Evolutionary conservation across 805 yeast species (phyloP).

Genomic region (Priceomyces fermenticarens): DNA sequence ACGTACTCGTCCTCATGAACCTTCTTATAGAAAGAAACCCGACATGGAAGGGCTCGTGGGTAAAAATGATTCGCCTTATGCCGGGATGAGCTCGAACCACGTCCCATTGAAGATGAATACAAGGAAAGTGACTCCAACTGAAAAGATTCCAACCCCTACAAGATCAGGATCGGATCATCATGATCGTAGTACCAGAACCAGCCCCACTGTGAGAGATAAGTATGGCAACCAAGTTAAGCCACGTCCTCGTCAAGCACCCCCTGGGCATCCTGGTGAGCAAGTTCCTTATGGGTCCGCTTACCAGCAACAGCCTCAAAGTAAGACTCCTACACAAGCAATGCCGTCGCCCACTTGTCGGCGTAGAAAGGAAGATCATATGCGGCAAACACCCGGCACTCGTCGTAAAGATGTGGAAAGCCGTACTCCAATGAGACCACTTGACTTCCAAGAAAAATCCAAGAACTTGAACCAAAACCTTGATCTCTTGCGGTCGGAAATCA

Average conservation of each 20-base stretch:
- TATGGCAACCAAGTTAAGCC: conserved; percentile 1
- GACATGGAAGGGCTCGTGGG: conserved; percentile 1
- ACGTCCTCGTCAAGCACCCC: conserved; percentile 5
- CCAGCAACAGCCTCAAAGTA: not conserved
- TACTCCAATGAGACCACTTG: not conserved
- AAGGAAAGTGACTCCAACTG: not conserved
- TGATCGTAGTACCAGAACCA: no score
- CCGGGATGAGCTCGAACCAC: conserved; percentile 11
- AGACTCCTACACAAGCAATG: no score
- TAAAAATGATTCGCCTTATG: conserved; percentile 21
- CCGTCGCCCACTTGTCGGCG: no score
- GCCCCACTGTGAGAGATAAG: no score
- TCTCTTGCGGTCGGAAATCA: conserved; percentile 38
- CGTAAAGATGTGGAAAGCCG: not conserved
- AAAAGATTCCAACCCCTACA: not conserved
- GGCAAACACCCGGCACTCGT: not conserved
- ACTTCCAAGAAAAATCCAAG: conserved; percentile 19
- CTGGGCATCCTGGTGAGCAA: conserved; percentile 3
- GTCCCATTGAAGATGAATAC: not conserved
- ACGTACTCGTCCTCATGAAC: conserved; percentile 7
- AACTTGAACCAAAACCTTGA: conserved; percentile 41
- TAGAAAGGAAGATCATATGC: no score
- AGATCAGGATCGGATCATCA: not conserved
- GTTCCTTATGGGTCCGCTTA: not conserved
- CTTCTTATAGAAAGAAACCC: conserved; percentile 28